Percentiles rank a stretch among this genome's conserved stretches.
These are phyloP conservation scores for Pseudogymnoascus sp. DNA, from an alignment of 2,329 filamentous ascomycete species.

Conservation along the genomic window DNA sequence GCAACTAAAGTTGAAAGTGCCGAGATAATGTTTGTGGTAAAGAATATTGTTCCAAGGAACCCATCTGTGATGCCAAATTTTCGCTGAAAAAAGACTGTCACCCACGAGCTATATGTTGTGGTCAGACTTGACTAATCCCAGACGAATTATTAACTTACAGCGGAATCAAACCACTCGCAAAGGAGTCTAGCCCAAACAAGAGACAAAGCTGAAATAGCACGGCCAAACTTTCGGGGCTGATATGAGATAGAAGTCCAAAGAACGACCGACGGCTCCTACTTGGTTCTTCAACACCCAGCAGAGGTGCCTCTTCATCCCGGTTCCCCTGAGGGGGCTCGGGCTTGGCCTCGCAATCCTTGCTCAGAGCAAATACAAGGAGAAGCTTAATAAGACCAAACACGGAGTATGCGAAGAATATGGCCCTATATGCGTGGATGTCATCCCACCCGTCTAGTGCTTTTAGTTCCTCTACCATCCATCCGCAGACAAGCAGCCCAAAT, in stretches of 20 bases:
- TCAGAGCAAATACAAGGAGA: constrained; percentile 43
- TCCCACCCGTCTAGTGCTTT: constrained; percentile 37
- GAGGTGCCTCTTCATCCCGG: constrained; percentile 22
- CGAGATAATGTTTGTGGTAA: constrained; percentile 45
- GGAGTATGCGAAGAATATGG: constrained; percentile 52
- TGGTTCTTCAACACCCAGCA: constrained; percentile 20
- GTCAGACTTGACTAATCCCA: constrained; percentile 35
- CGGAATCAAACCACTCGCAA: constrained; percentile 64
- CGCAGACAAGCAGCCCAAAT: constrained; percentile 50
- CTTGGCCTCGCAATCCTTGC: constrained; percentile 31
- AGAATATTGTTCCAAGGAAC: constrained; percentile 47
- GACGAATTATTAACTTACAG: constrained; percentile 43
- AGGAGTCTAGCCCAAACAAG: constrained; percentile 61
- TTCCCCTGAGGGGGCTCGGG: constrained; percentile 26
- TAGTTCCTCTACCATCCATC: constrained; percentile 51
- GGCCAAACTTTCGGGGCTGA: constrained; percentile 47
- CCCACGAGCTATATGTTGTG: constrained; percentile 44
- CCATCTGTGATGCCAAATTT: constrained; percentile 43
- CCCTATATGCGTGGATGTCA: constrained; percentile 42
- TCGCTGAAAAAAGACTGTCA: constrained; percentile 49
- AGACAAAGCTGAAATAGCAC: constrained; percentile 56
- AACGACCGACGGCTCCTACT: constrained; percentile 17
- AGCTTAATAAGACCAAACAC: constrained; percentile 51
- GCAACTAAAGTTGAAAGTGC: constrained; percentile 46
- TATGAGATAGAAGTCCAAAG: constrained; percentile 38